These are phyloP conservation scores for Inga laurina DNA, from an alignment of 306 rosid genomes.

Conservation along the genomic window DNA sequence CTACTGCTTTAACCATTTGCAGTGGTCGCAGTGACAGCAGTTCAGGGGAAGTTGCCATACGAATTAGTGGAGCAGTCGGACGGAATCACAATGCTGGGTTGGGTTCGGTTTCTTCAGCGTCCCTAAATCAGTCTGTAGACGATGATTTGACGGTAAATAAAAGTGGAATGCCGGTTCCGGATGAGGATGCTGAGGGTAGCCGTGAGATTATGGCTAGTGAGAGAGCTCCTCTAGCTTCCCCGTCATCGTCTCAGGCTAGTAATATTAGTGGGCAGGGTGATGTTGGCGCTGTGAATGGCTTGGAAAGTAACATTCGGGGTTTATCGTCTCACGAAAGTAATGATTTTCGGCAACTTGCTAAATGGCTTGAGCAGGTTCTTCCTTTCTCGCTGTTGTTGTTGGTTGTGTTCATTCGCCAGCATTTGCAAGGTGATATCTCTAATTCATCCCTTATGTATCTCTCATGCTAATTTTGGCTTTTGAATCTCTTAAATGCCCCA, in stretches of 20 bases:
- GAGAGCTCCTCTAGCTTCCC: conserved; percentile 54
- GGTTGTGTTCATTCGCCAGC: conserved; percentile 84
- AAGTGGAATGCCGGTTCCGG: conserved; percentile 23
- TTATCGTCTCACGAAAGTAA: conserved; percentile 53
- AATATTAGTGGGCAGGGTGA: conserved; percentile 14
- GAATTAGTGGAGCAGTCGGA: conserved; percentile 57
- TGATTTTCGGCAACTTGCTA: conserved; percentile 74
- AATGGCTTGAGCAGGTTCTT: conserved; percentile 82
- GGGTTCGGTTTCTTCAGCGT: conserved; percentile 22
- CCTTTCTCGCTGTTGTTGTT: conserved; percentile 77
- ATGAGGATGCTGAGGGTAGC: conserved; percentile 33
- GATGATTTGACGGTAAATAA: conserved; percentile 32
- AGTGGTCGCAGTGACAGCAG: conserved; percentile 34
- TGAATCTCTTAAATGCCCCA: background rate
- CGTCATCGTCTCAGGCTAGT: conserved; percentile 39
- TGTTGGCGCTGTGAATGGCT: conserved; percentile 31
- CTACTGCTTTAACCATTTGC: conserved; percentile 31
- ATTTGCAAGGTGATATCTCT: conserved; percentile 68
- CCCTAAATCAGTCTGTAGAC: conserved; percentile 35
- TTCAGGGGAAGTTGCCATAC: conserved; percentile 61
- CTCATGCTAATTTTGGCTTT: background rate
- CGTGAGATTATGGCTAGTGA: conserved; percentile 37
- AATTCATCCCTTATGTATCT: background rate
- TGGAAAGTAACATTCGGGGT: conserved; percentile 42
- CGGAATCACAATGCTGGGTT: conserved; percentile 28